phyloP scores from a whole-genome alignment of 257 asterid genomes.

The Vinca minor region DNA sequence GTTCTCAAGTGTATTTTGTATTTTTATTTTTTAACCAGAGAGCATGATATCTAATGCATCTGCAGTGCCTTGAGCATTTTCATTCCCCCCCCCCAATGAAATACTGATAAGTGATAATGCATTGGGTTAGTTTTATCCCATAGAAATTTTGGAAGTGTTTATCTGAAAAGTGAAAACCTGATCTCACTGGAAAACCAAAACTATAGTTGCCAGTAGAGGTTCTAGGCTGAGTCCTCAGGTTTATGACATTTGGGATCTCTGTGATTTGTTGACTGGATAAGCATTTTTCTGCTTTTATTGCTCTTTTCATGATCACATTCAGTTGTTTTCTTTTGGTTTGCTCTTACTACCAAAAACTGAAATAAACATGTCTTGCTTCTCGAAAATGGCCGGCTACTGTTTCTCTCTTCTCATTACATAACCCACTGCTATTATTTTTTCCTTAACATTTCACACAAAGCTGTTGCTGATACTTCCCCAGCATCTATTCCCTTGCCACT shows the following conservation, averaged over 20 bases:
- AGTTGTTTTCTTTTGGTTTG: neutral
- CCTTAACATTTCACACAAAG: slow-evolving; percentile 59
- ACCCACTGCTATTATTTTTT: slow-evolving; percentile 10
- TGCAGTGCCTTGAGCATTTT: too few relatives aligned
- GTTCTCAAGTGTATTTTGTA: too few relatives aligned
- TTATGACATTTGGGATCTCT: too few relatives aligned
- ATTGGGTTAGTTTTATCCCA: neutral
- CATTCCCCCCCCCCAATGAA: too few relatives aligned
- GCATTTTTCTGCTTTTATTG: too few relatives aligned
- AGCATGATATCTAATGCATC: too few relatives aligned
- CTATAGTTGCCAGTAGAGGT: too few relatives aligned
- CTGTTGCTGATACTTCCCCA: slow-evolving; percentile 80
- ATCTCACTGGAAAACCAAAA: neutral
- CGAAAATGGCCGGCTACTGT: neutral
- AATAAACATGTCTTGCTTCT: slow-evolving; percentile 3
- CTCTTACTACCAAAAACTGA: neutral
- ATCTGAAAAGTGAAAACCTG: neutral
- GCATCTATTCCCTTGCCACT: slow-evolving; percentile 79
- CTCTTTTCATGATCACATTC: neutral
- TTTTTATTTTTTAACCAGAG: too few relatives aligned
- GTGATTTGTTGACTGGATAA: too few relatives aligned
- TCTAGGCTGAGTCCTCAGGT: too few relatives aligned
- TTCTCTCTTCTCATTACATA: neutral
- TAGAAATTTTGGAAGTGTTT: neutral
- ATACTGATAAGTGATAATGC: too few relatives aligned